These are phyloP conservation scores for Athelia sp. DNA, from an alignment of 1,284 basidiomycete genomes.

Conservation along the genomic window DNA sequence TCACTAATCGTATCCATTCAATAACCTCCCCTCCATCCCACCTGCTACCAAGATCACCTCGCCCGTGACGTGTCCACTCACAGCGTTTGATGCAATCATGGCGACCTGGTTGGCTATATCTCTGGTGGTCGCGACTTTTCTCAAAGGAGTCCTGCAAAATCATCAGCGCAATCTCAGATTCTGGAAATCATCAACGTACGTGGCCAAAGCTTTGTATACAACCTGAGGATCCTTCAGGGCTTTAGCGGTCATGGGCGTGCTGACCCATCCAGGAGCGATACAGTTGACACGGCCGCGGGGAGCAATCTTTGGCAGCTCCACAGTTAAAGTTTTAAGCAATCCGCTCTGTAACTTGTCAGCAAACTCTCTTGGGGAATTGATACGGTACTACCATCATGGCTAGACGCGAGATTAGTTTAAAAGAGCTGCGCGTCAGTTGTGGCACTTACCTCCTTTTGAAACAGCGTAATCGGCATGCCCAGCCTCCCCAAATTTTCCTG, in stretches of 20 bases:
- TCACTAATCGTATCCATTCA: not conserved
- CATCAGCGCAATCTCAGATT: not conserved
- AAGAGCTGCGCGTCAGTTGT: not conserved
- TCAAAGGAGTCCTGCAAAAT: slow-evolving; percentile 55
- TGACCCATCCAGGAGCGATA: slow-evolving; percentile 70
- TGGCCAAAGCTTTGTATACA: slow-evolving; percentile 54
- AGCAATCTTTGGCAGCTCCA: slow-evolving; percentile 75
- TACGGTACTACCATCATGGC: slow-evolving; percentile 48
- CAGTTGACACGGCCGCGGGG: slow-evolving; percentile 68
- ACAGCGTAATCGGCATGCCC: slow-evolving; percentile 62
- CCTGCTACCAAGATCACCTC: slow-evolving; percentile 70
- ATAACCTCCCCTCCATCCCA: slow-evolving; percentile 52
- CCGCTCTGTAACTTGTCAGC: slow-evolving; percentile 36
- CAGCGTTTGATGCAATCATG: slow-evolving; percentile 50
- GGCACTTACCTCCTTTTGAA: slow-evolving; percentile 46
- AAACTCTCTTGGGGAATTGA: too few relatives aligned
- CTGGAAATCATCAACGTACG: slow-evolving; percentile 36
- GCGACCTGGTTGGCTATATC: slow-evolving; percentile 68
- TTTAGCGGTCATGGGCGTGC: slow-evolving; percentile 53
- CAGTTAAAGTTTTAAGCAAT: slow-evolving; percentile 64
- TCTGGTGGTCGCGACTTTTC: slow-evolving; percentile 58
- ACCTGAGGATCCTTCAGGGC: slow-evolving; percentile 39
- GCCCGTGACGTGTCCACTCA: slow-evolving; percentile 72
- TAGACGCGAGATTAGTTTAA: slow-evolving; percentile 15
- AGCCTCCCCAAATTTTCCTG: slow-evolving; percentile 71